These are phyloP conservation scores for Singerocomus rubriflavus DNA, from an alignment of 1,284 basidiomycete species.

Conservation along the genomic window DNA sequence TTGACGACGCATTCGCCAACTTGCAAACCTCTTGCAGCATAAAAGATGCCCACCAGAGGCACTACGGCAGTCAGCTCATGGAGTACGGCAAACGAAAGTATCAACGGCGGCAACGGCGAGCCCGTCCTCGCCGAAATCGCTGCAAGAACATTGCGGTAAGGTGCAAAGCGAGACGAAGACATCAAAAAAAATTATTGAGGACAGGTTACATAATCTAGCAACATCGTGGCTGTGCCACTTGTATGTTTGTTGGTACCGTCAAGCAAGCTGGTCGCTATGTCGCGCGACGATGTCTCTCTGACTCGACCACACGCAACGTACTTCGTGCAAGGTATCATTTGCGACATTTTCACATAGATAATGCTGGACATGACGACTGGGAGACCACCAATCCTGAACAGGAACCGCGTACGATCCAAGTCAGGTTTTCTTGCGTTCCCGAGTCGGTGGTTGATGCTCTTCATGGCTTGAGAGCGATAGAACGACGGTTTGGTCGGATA, in stretches of 20 bases:
- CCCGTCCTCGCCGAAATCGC: constrained; percentile 61
- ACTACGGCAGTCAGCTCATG: constrained; percentile 87
- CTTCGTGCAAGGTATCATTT: constrained; percentile 4
- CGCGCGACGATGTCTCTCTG: not conserved
- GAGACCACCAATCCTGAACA: not conserved
- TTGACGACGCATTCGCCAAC: constrained; percentile 68
- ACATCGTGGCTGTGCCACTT: constrained; percentile 19
- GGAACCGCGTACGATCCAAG: constrained; percentile 29
- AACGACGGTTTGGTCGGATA: constrained; percentile 54
- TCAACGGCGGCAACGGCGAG: constrained; percentile 72
- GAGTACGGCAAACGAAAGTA: constrained; percentile 77
- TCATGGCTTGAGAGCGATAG: constrained; percentile 49
- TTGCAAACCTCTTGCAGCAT: constrained; percentile 63
- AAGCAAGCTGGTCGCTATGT: constrained; percentile 2
- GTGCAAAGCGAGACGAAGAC: constrained; percentile 29
- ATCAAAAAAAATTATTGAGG: constrained; percentile 6
- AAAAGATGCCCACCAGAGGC: constrained; percentile 77
- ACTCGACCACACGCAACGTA: not conserved
- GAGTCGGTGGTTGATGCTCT: constrained; percentile 44
- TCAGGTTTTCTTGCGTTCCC: constrained; percentile 33
- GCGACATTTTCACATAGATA: constrained; percentile 23
- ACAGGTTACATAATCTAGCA: constrained; percentile 27
- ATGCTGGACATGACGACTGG: constrained; percentile 22
- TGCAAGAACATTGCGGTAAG: constrained; percentile 53
- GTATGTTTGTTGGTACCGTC: constrained; percentile 15